Percentiles rank a stretch among this genome's conserved stretches.
phyloP scores from a whole-genome alignment of 768 basidiomycete species.

The Clitopilus hobsonii region DNA sequence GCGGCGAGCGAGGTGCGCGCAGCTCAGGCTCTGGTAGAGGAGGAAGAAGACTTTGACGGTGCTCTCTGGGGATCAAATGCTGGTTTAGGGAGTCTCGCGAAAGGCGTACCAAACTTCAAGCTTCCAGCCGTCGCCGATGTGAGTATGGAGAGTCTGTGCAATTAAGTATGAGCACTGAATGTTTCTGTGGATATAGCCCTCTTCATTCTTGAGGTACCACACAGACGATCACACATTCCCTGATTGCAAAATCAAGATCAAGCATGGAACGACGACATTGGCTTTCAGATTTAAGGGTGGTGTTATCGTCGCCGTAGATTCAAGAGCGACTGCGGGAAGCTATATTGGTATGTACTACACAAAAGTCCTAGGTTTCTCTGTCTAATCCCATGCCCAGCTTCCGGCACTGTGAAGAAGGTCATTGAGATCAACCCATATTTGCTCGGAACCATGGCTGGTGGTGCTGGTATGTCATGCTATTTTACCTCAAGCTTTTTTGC shows the following conservation, averaged over 20 bases:
- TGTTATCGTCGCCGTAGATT: slow-evolving; percentile 99
- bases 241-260: slow-evolving; percentile 93
- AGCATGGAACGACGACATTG: slow-evolving; percentile 97
- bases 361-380: not conserved
- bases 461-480: slow-evolving; percentile 65
- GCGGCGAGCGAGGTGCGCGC: slow-evolving; percentile 43
- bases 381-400: slow-evolving; percentile 48
- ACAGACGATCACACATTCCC: slow-evolving; percentile 96
- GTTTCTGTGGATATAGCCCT: slow-evolving; percentile 51
- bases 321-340: slow-evolving; percentile 93
- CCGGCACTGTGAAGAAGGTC: slow-evolving; percentile 98
- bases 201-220: slow-evolving; percentile 86
- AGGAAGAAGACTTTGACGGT: slow-evolving; percentile 63
- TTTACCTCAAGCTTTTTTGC: slow-evolving; percentile 2
- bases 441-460: slow-evolving; percentile 99
- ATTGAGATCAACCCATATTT: slow-evolving; percentile 99
- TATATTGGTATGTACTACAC: slow-evolving; percentile 74
- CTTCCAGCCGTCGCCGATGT: slow-evolving; percentile 77
- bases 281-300: slow-evolving; percentile 97
- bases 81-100: slow-evolving; percentile 73
- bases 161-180: not conserved
- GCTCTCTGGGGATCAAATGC: slow-evolving; percentile 79
- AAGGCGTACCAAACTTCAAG: slow-evolving; percentile 67
- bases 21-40: slow-evolving; percentile 42
- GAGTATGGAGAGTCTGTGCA: slow-evolving; percentile 22